A percentile compares a stretch with the other conserved stretches of the same genome.
phyloP scores from a whole-genome alignment of 148 eudicot species.

The Dianthus caryophyllus region DNA sequence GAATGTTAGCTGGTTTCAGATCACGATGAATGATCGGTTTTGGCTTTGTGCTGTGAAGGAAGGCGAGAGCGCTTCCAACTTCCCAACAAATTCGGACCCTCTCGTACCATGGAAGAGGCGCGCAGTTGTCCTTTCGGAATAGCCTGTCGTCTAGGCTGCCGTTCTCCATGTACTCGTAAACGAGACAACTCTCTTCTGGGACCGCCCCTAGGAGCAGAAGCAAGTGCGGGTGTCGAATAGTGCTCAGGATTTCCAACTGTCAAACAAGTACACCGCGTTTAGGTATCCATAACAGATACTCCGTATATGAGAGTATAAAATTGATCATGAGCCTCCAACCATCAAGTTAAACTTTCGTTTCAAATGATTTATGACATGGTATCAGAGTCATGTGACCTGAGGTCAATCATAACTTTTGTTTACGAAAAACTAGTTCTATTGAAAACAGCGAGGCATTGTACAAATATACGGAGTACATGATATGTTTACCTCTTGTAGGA shows the following conservation, averaged over 20 bases:
- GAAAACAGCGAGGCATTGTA: neutral
- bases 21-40: slow-evolving; percentile 86
- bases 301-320: no score
- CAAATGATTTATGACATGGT: no score
- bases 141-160: slow-evolving; percentile 82
- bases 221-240: slow-evolving; percentile 79
- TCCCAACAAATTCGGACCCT: slow-evolving; percentile 64
- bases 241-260: slow-evolving; percentile 87
- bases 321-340: no score
- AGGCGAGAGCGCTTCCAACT: slow-evolving; percentile 59
- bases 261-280: slow-evolving; percentile 5
- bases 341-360: no score
- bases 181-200: slow-evolving; percentile 74
- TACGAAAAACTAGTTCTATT: no score
- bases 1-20: slow-evolving; percentile 83
- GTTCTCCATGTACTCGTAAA: slow-evolving; percentile 72
- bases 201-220: slow-evolving; percentile 82
- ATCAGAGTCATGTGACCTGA: no score
- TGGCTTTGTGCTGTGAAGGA: slow-evolving; percentile 67
- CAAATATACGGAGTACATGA: slow-evolving; percentile 32
- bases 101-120: slow-evolving; percentile 60
- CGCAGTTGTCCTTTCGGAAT: slow-evolving; percentile 44
- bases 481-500: slow-evolving; percentile 97
- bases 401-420: no score
- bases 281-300: neutral